Percentiles rank a stretch among this genome's conserved stretches.
Evolutionary conservation across 148 eudicot genomes (phyloP).

Genomic region (Fallopia convolvulus): DNA sequence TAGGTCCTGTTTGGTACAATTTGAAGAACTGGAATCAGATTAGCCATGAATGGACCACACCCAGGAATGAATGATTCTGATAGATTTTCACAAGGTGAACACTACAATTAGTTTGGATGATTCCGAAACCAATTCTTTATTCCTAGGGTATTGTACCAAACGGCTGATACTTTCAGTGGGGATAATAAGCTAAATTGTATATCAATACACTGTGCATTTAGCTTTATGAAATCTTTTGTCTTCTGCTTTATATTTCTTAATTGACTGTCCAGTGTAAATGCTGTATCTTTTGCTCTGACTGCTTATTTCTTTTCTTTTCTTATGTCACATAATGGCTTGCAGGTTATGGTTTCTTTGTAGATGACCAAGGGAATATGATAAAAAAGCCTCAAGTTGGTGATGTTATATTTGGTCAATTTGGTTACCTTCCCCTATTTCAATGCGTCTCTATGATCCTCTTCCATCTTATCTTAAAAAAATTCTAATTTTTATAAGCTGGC

Average conservation of each 20-base stretch:
- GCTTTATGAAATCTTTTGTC: not conserved
- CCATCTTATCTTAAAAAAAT: not conserved
- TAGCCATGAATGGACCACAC: not conserved
- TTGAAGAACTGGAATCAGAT: not conserved
- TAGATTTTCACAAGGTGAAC: not conserved
- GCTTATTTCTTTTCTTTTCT: not conserved
- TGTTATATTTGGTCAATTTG: conserved; percentile 7
- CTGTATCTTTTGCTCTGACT: not conserved
- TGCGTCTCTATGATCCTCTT: not conserved
- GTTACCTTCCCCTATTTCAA: not conserved
- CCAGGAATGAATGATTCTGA: not conserved
- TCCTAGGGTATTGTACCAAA: not conserved
- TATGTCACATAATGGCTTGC: conserved; percentile 19
- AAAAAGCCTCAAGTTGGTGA: conserved; percentile 84
- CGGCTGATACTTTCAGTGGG: not conserved
- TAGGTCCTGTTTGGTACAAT: not conserved
- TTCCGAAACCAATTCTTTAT: too few relatives aligned
- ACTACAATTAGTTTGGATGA: not conserved
- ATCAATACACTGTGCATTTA: not conserved
- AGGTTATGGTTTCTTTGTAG: conserved; percentile 87
- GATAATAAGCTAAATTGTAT: not conserved
- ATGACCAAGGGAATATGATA: conserved; percentile 63
- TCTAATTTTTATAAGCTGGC: conserved; percentile 1
- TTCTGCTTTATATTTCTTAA: not conserved
- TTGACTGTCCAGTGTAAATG: not conserved